Base-by-base conservation (phyloP, 2,329 filamentous ascomycete genomes). In the Diaporthe velutina region DNA sequence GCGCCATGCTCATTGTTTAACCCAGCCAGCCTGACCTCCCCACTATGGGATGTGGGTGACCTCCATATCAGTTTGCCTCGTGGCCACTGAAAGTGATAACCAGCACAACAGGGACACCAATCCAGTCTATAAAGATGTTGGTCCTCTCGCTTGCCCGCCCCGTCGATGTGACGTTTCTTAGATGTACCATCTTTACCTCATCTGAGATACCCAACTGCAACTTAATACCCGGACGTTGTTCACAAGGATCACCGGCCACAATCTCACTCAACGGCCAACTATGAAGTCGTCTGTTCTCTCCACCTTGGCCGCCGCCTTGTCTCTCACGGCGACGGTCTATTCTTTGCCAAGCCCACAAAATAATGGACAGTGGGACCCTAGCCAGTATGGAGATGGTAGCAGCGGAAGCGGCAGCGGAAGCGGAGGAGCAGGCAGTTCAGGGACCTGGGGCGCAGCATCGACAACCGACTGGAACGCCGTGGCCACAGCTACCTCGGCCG, bases 281-380 rank as follows among this genome's bases (percentile, higher is more conserved):
- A 74, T 64, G 61, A 76, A 72, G 74, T 50, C 60, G 40, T 73
- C 74, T 33, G 7, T 74, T 42, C 45, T 66, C 12, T 74, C 74
- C 54, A 61, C 45, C n/a, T 13, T 74, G 7, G 58, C 72, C 45
- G 48, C 50, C 38, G 74, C 48, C 45, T 9, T 76, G 45, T 76
- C 68, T 35, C 54, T 76, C 60, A 57, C 74, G 22, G 68, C 54
- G 74, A 66, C 73, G 55, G 74, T 72, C n/a, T 73, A 52, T n/a
- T 70, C 74, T 6, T 25, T 66, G 15, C 74, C 70, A 22, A 61
- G 33, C 35, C 70, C 74, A 28, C 74, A 76, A 28, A 70, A 70
- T 13, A 61, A 73, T 13, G 74, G 74, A 48, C 40, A 45, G 40
- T 70, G 73, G 35, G 25, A 40, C 13, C 30, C 70, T 40, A 38